These are phyloP conservation scores for Fusarium stilboides DNA, from an alignment of 2,329 filamentous ascomycete species.

Conservation along the genomic window DNA sequence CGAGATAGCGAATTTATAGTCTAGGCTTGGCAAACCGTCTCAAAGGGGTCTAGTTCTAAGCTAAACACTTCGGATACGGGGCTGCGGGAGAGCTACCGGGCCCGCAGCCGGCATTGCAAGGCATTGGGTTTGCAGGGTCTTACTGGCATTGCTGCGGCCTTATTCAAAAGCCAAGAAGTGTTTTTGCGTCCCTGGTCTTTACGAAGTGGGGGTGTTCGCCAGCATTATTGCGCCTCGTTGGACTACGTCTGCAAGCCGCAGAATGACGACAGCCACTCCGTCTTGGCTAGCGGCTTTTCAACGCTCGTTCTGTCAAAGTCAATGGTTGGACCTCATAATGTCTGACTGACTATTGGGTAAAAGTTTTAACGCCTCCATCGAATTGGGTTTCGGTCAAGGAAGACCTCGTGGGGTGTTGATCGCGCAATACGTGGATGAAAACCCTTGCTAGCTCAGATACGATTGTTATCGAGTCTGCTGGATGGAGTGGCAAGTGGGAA, in stretches of 20 bases:
- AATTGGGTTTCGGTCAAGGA: not conserved
- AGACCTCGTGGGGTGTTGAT: not conserved
- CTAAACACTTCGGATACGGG: no score
- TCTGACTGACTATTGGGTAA: not conserved
- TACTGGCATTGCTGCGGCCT: not conserved
- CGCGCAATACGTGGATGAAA: not conserved
- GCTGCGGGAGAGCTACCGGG: not conserved
- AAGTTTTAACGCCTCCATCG: not conserved
- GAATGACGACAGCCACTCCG: slow-evolving; percentile 13
- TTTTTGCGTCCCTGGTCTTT: not conserved
- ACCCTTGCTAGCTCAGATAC: not conserved
- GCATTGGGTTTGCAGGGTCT: not conserved
- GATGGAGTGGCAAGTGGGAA: not conserved
- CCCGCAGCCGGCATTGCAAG: not conserved
- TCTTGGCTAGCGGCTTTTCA: slow-evolving; percentile 4
- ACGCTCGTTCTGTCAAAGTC: not conserved
- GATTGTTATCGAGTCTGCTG: not conserved
- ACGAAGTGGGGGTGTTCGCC: slow-evolving; percentile 14
- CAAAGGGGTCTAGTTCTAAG: not conserved
- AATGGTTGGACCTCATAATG: not conserved
- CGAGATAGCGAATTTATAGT: slow-evolving; percentile 35
- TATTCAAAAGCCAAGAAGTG: not conserved
- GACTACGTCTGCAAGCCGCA: slow-evolving; percentile 14
- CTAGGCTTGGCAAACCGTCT: slow-evolving; percentile 1
- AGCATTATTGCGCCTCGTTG: not conserved